These are phyloP conservation scores for Centaurea solstitialis DNA, from an alignment of 129 eudicot species.

Conservation along the genomic window DNA sequence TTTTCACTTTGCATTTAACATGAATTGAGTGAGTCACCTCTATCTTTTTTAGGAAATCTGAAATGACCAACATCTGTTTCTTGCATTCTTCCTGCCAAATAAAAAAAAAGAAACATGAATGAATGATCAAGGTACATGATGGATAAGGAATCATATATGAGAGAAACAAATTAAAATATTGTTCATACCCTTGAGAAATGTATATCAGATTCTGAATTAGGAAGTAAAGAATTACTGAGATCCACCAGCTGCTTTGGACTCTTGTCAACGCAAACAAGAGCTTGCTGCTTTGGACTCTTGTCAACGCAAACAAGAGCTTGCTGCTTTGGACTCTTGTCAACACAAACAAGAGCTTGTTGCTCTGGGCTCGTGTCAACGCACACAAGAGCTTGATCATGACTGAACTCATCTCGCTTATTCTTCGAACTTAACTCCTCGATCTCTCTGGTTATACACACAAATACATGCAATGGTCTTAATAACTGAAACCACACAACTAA, in stretches of 20 bases:
- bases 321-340: constrained; percentile 34
- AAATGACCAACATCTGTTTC: constrained; percentile 47
- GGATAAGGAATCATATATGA: constrained; percentile 5
- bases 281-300: too few species aligned
- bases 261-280: constrained; percentile 21
- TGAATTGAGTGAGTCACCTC: constrained; percentile 50
- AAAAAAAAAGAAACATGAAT: constrained; percentile 1
- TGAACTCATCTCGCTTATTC: constrained; percentile 31
- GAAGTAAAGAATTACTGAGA: constrained; percentile 29
- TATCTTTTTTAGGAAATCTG: constrained; percentile 49
- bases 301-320: constrained; percentile 23
- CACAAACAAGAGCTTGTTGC: too few species aligned
- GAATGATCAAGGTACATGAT: not conserved
- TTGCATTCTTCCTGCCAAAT: constrained; percentile 52
- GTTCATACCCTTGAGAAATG: constrained; percentile 52
- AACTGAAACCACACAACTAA: not conserved
- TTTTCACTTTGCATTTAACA: constrained; percentile 4
- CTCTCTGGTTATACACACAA: constrained; percentile 44
- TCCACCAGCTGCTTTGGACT: constrained; percentile 30
- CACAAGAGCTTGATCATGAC: constrained; percentile 27
- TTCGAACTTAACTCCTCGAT: constrained; percentile 37
- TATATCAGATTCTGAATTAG: constrained; percentile 31
- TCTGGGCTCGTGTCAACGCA: constrained; percentile 26
- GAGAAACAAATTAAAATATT: not conserved
- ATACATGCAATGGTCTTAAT: not conserved